Evolutionary conservation across 73 alveolate genomes (phyloP), one percentile per base, ranked within the genome.

Genomic region (Effrenium voratum): DNA sequence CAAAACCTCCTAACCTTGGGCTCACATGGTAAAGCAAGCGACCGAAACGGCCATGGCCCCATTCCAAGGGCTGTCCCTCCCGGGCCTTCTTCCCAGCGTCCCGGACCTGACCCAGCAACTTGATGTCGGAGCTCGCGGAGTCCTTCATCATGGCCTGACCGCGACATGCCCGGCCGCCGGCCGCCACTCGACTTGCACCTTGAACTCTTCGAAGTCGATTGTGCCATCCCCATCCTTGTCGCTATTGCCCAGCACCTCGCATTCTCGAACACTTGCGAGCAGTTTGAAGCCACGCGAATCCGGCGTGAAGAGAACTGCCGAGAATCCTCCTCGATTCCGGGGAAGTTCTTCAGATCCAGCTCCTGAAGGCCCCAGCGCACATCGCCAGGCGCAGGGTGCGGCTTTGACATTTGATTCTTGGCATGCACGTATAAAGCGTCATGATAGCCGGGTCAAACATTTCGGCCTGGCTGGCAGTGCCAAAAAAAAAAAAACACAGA

Each of bases 191-290:
- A 3, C 30, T 41, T 59, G 5, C 45, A 8, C 91, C 93, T 82
- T 82, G 77, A 82, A 82, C 52, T 82, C 93, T 22, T 82, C 77
- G 41, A 82, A 82, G 36, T 82, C 93, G 38, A 82, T 12, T 22
- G 46, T 52, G 93, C 93, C 93, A 36, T 82, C 93, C 10, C 93
- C 93, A n/a, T 82, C 93, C 93, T 50, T 30, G 66, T 82, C 93
- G 41, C 50, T 52, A 8, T 8, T 52, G 26, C 19, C 19, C 63
- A 52, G 63, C 63, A 52, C 63, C 63, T 52, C 26, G 26, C 8
- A 52, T 8, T 52, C 8, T 12, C 8, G 63, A 12, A n/a, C n/a
- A 52, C 63, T 52, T 52, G 63, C 63, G 63, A 8, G 63, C 19
- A 12, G 26, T 19, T 12, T 52, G 26, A 12, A 52, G 63, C 26